Base-by-base conservation (phyloP, 139 green algal species). In the Asterochloris erici region DNA sequence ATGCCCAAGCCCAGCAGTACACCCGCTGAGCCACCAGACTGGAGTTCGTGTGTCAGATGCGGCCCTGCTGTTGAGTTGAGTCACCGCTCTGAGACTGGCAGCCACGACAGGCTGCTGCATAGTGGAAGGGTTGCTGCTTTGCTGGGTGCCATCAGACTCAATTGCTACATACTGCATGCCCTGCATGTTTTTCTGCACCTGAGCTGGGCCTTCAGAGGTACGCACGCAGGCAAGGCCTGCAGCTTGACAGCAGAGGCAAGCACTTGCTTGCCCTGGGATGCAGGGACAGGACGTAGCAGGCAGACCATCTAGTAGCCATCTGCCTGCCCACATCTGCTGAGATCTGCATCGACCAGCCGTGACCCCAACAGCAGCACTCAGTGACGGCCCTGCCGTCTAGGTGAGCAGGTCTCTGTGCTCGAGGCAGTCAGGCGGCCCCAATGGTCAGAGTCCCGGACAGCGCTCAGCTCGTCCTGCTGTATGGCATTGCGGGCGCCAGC, bases 381-480 rank as follows among this genome's bases (percentile, higher is more conserved):
- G 38, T 54, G 6, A 54, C 38, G 38, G 38, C 38, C 38, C 38
- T 54, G 38, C 38, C 6, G 38, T 54, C 38, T 54, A 54, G 38
- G 38, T 54, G 38, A 6, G 38, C 38, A 54, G 38, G 38, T 54
- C 38, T 6, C 38, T 54, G 38, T 54, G 6, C 38, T 54, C 38
- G 38, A 54, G 38, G 38, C 2, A 54, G 38, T 54, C 38, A 54
- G 38, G 38, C 38, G 6, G 38, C 38, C 38, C 6, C 38, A 54
- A 84, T 84, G 81, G 61, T 62, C 19, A 23, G 76, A 29, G 60
- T 81, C 29, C 29, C 74, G 63, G 81, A 85, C 21, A 85, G 62
- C 12, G 74, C 68, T 28, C 68, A 74, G 6, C 29, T 77, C 24
- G 74, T 85, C 2, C 14, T 85, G 10, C 61, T 85, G 63, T 29